These are phyloP conservation scores for Helicocarpus griseus DNA, from an alignment of 2,329 filamentous ascomycete genomes.

Conservation along the genomic window DNA sequence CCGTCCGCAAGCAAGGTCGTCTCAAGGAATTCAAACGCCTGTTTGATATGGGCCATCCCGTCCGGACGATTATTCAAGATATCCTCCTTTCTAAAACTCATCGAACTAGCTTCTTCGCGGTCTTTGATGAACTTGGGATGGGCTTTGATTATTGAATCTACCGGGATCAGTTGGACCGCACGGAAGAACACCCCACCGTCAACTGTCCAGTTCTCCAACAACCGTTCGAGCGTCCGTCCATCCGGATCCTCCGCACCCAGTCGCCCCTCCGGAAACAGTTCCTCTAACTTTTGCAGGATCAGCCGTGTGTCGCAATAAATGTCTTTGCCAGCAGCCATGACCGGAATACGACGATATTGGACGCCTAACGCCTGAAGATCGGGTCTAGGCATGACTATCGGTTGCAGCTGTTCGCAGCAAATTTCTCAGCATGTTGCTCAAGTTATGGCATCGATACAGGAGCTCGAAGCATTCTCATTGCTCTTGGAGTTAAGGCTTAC, in stretches of 20 bases:
- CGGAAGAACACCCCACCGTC: conserved; percentile 49
- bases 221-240: conserved; percentile 40
- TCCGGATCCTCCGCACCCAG: conserved; percentile 31
- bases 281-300: conserved; percentile 56
- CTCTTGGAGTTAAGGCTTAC: conserved; percentile 39
- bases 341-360: conserved; percentile 58
- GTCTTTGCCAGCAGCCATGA: conserved; percentile 56
- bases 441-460: no score
- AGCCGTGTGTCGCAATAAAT: conserved; percentile 62
- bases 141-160: conserved; percentile 43
- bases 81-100: conserved; percentile 30
- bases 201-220: conserved; percentile 48
- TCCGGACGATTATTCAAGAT: conserved; percentile 42
- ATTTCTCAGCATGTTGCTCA: no score
- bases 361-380: conserved; percentile 54
- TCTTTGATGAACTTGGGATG: conserved; percentile 54
- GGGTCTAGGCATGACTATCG: conserved; percentile 55
- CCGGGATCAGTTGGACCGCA: conserved; percentile 48
- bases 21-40: conserved; percentile 52
- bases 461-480: no score
- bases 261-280: conserved; percentile 40
- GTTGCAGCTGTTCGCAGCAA: conserved; percentile 47
- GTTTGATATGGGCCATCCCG: conserved; percentile 46
- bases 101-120: conserved; percentile 36
- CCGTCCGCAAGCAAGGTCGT: conserved; percentile 54